These are phyloP conservation scores for Tetrastigma voinierianum DNA, from an alignment of 164 flowering plant species.

Conservation along the genomic window DNA sequence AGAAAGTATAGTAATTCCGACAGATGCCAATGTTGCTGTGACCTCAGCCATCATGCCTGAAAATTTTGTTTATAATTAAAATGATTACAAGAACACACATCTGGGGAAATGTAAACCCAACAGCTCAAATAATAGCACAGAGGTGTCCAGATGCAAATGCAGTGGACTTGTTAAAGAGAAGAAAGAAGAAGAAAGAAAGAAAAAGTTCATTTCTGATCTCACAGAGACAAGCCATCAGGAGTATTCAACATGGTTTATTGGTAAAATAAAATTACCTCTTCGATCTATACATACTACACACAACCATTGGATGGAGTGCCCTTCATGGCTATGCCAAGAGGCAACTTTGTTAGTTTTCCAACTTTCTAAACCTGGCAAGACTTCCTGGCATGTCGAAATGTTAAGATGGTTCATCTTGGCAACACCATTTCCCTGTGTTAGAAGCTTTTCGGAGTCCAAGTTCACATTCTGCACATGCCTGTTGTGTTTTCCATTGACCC, in stretches of 20 bases:
- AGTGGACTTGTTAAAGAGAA: too few relatives aligned
- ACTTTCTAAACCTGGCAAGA: conserved; percentile 79
- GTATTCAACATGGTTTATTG: background rate
- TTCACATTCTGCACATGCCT: conserved; percentile 54
- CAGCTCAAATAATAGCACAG: background rate
- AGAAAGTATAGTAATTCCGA: conserved; percentile 70
- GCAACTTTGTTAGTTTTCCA: conserved; percentile 77
- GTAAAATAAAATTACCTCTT: conserved; percentile 51
- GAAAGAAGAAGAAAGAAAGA: too few relatives aligned
- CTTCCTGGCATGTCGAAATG: conserved; percentile 67
- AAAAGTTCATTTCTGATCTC: too few relatives aligned
- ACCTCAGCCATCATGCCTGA: conserved; percentile 94
- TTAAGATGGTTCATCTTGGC: conserved; percentile 52
- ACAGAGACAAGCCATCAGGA: too few relatives aligned
- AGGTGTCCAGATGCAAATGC: too few relatives aligned
- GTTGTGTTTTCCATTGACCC: conserved; percentile 85
- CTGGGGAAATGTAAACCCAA: background rate
- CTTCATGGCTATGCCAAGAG: conserved; percentile 85
- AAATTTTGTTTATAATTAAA: background rate
- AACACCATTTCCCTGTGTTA: conserved; percentile 58
- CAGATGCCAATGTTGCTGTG: conserved; percentile 60
- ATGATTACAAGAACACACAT: background rate
- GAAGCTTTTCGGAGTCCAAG: conserved; percentile 41
- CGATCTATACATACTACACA: conserved; percentile 76
- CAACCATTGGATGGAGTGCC: conserved; percentile 85